Percentiles rank a stretch among this genome's conserved stretches.
Evolutionary conservation across 495 filamentous ascomycete species (phyloP).

Genomic region (Penicillium macrosclerotiorum): DNA sequence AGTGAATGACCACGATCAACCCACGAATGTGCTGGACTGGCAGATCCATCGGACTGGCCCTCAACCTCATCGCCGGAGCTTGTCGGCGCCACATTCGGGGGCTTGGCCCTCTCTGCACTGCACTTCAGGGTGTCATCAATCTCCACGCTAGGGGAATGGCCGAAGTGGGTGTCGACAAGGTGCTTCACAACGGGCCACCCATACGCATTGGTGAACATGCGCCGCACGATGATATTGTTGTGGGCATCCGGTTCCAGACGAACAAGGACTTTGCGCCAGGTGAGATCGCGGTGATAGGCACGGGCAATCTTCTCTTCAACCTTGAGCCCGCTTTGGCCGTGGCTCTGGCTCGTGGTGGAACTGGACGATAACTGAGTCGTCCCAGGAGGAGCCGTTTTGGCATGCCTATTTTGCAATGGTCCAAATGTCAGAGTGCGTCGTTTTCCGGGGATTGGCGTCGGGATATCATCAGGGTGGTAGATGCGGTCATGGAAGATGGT

Average conservation of each 20-base stretch:
- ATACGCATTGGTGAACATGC: constrained; percentile 95
- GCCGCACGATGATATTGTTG: constrained; percentile 95
- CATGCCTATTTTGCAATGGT: constrained; percentile 39
- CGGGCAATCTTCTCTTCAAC: constrained; percentile 97
- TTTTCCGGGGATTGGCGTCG: constrained; percentile 69
- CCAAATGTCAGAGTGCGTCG: constrained; percentile 43
- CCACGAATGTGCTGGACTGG: too few species aligned
- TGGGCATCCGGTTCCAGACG: constrained; percentile 95
- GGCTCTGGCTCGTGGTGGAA: constrained; percentile 12
- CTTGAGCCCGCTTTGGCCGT: constrained; percentile 60
- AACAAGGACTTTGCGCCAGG: constrained; percentile 95
- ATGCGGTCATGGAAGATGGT: constrained; percentile 98
- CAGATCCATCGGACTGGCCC: constrained; percentile 24
- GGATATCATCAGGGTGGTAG: constrained; percentile 91
- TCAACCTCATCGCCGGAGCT: constrained; percentile 50
- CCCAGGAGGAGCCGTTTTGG: constrained; percentile 14
- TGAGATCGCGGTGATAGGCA: constrained; percentile 84
- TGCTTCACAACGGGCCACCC: constrained; percentile 97
- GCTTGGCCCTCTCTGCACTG: constrained; percentile 49
- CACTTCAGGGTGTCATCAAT: constrained; percentile 57
- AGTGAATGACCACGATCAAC: too few species aligned
- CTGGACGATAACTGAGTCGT: constrained; percentile 11
- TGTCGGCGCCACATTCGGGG: constrained; percentile 30
- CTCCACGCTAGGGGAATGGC: constrained; percentile 57
- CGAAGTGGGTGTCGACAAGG: constrained; percentile 89